phyloP scores from a whole-genome alignment of 1,284 basidiomycete genomes.

The Ganoderma sp. region DNA sequence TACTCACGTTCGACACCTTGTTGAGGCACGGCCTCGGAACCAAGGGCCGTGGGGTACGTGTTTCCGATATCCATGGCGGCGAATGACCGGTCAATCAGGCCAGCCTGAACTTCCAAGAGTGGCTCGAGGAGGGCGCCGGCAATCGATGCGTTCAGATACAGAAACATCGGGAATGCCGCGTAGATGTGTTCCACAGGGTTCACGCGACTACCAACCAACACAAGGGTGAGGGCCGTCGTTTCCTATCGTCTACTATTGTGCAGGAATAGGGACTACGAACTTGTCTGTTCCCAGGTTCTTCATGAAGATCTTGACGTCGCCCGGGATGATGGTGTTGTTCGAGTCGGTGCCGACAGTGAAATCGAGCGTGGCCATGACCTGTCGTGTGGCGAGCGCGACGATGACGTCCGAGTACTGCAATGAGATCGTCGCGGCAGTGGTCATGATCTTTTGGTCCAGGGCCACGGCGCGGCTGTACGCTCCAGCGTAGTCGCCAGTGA shows the following conservation, averaged over 20 bases:
- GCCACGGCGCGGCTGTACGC: conserved; percentile 31
- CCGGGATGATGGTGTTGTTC: conserved; percentile 43
- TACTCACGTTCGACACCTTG: conserved; percentile 25
- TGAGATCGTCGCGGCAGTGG: conserved; percentile 32
- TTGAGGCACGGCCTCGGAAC: conserved; percentile 5
- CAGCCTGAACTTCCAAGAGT: conserved; percentile 49
- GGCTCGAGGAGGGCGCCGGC: conserved; percentile 51
- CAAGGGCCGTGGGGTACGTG: conserved; percentile 18
- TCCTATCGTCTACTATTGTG: neutral
- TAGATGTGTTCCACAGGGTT: conserved; percentile 58
- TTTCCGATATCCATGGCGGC: conserved; percentile 52
- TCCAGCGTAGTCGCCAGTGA: conserved; percentile 36
- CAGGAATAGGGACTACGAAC: neutral
- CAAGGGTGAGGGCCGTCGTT: neutral
- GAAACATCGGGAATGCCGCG: conserved; percentile 51
- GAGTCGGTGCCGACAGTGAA: conserved; percentile 41
- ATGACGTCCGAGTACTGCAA: conserved; percentile 49
- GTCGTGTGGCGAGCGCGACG: conserved; percentile 48
- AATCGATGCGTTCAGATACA: conserved; percentile 53
- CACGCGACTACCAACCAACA: conserved; percentile 12
- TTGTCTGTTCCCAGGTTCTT: conserved; percentile 36
- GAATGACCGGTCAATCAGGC: conserved; percentile 37
- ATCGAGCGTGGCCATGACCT: conserved; percentile 49
- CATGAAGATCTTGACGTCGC: conserved; percentile 56
- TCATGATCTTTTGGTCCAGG: conserved; percentile 36